A percentile compares a stretch with the other conserved stretches of the same genome.
phyloP scores from a whole-genome alignment of 2,329 filamentous ascomycete species.

The Neodidymelliopsis sp. region DNA sequence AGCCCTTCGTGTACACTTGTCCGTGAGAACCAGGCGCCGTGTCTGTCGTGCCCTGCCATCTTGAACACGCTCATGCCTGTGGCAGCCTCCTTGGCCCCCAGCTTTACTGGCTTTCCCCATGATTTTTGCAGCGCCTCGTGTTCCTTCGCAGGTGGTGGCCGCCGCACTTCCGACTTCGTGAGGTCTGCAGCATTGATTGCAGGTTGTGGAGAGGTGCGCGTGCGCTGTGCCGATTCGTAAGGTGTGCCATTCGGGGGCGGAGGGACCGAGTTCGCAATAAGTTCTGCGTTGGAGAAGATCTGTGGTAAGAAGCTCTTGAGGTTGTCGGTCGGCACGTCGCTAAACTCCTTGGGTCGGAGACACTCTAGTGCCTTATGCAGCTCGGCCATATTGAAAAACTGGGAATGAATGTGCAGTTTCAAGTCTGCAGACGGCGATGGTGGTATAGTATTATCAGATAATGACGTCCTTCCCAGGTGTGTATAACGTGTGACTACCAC shows the following conservation, averaged over 20 bases:
- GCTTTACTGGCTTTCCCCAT: conserved; percentile 85
- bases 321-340: conserved; percentile 53
- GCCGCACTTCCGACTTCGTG: conserved; percentile 60
- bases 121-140: conserved; percentile 72
- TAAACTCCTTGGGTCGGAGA: conserved; percentile 55
- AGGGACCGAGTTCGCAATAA: conserved; percentile 80
- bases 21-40: conserved; percentile 88
- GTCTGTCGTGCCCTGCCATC: conserved; percentile 77
- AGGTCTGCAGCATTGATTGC: conserved; percentile 61
- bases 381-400: conserved; percentile 34
- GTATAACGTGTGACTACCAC: not conserved
- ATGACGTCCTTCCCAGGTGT: conserved; percentile 3
- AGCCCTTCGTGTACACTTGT: conserved; percentile 82
- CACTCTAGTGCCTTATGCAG: conserved; percentile 56
- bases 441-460: not conserved
- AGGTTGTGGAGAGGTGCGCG: conserved; percentile 64
- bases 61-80: conserved; percentile 82
- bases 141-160: conserved; percentile 59
- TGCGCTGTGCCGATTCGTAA: conserved; percentile 58
- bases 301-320: conserved; percentile 51
- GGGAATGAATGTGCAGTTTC: not conserved
- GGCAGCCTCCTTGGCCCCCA: conserved; percentile 75
- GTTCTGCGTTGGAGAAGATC: conserved; percentile 65
- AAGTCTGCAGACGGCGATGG: not conserved
- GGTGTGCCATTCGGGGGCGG: conserved; percentile 57